phyloP scores from a whole-genome alignment of 2,329 filamentous ascomycete species.

The Fusarium lyarnte region DNA sequence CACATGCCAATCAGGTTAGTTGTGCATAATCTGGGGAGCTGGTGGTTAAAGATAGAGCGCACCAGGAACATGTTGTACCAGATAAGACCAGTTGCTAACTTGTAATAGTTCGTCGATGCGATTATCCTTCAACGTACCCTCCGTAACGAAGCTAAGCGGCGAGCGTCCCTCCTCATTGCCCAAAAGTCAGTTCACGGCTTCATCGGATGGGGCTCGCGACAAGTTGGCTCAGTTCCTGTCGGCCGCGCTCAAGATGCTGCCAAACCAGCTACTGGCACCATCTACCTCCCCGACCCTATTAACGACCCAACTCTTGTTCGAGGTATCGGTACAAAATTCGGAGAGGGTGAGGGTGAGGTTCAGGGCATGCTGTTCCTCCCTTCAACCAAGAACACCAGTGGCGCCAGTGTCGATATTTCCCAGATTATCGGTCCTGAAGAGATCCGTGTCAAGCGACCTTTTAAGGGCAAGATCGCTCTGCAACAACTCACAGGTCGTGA shows the following conservation, averaged over 20 bases:
- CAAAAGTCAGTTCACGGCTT: constrained; percentile 96
- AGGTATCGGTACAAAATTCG: constrained; percentile 84
- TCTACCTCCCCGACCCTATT: constrained; percentile 90
- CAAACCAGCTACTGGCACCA: constrained; percentile 78
- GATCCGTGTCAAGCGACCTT: constrained; percentile 85
- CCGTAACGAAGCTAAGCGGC: constrained; percentile 84
- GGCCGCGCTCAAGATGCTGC: constrained; percentile 90
- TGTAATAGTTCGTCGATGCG: constrained; percentile 88
- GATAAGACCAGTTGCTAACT: constrained; percentile 7
- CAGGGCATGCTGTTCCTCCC: constrained; percentile 90
- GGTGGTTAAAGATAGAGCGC: neutral
- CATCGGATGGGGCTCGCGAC: constrained; percentile 85
- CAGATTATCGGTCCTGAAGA: constrained; percentile 84
- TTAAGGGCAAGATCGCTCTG: constrained; percentile 79
- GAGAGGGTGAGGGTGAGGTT: constrained; percentile 73
- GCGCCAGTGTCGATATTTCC: constrained; percentile 84
- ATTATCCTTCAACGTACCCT: constrained; percentile 92
- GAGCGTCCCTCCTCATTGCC: constrained; percentile 91
- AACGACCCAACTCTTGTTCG: constrained; percentile 84
- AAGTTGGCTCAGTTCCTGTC: constrained; percentile 92
- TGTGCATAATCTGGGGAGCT: neutral
- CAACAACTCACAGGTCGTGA: constrained; percentile 84
- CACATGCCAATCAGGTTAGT: constrained; percentile 91
- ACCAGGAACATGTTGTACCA: neutral
- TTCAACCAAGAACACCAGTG: constrained; percentile 77